Evolutionary conservation across 2,329 filamentous ascomycete genomes (phyloP), one percentile per base, ranked within the genome.

Genomic region (Microcyclosporella mali): DNA sequence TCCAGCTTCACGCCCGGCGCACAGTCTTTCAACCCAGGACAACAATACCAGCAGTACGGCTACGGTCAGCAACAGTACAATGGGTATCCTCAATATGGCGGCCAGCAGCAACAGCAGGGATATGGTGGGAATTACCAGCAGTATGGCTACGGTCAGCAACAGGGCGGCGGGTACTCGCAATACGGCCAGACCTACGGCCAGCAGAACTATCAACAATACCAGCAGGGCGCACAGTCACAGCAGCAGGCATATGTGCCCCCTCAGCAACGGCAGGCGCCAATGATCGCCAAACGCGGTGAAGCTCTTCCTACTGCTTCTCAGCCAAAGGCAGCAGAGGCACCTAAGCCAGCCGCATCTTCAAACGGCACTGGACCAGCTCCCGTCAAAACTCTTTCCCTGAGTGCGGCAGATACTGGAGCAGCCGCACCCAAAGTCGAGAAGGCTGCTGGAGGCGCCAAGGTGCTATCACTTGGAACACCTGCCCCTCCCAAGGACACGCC

Each of bases 401-500:
- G 77, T 43, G 62, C 62, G 31, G 47, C 54, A 15, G 62, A 65
- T 39, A 65, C 62, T 19, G 73, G 69, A 28, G 75, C 78, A 33
- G 65, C 71, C 18, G 59, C 64, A 29, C 73, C 77, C 21, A 81
- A 81, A 62, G 73, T 71, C 6, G 71, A 74, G 57, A 73, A 73
- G 55, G 53, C 67, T 8, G 52, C 66, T 8, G 68, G 67, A 15
- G 64, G 64, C 12, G 65, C 82, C 27, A 89, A 89, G 66, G 84
- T 90, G n/a, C 72, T 89, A 19, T 84, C 84, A 34, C 82, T 94
- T 43, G 61, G 62, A 36, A 51, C 56, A 10, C 62, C 69, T 29
- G 60, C 68, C 25, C 53, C 71, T 17, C 68, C 76, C 1, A 47
- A 77, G 62, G 46, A 47, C 14, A 50, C 47, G 14, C 36, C 46